Conservation (phyloP, 306 rosid species). For the Crotalaria pallida region DNA sequence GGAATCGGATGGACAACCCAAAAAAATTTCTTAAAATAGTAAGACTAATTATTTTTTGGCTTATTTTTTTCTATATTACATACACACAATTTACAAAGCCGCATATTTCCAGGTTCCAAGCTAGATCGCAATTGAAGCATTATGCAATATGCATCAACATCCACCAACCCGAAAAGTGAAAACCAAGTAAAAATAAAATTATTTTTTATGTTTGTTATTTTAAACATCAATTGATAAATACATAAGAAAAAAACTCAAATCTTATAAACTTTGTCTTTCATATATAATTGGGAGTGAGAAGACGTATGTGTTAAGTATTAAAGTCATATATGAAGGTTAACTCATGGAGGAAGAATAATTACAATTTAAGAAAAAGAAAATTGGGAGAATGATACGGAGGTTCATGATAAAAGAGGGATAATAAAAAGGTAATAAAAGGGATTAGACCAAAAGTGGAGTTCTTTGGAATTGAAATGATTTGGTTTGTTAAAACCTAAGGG, state of each 20-base stretch:
- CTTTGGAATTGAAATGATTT: conserved; percentile 38
- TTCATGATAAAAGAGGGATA: conserved; percentile 29
- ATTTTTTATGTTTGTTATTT: no score
- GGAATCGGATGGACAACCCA: no score
- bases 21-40: no score
- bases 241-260: no score
- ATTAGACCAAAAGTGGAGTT: neutral
- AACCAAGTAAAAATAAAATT: neutral
- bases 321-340: no score
- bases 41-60: no score
- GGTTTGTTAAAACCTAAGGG: conserved; percentile 32
- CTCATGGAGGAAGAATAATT: neutral
- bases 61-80: neutral
- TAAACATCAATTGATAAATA: no score
- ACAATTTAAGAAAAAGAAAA: neutral
- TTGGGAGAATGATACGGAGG: conserved; percentile 19
- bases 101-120: neutral
- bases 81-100: neutral
- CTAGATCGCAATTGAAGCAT: conserved; percentile 9
- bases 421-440: conserved; percentile 25
- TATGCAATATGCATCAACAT: neutral
- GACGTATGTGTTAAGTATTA: no score
- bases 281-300: no score
- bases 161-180: neutral
- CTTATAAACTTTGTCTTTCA: no score